Conservation (phyloP, 2,329 filamentous ascomycete genomes). For the Fusarium newnesense region DNA sequence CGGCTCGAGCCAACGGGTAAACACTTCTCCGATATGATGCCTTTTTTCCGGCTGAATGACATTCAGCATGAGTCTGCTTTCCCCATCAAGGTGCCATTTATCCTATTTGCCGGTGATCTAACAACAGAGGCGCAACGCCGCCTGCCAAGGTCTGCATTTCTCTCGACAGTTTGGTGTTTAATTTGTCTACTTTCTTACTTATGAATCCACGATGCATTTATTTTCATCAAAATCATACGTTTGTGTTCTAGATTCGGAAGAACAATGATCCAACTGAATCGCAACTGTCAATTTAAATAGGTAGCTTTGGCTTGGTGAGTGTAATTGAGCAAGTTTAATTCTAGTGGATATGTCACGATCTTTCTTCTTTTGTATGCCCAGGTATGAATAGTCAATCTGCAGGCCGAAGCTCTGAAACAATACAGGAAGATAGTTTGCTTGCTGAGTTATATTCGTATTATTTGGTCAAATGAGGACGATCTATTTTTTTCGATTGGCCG, state of each 20-base stretch:
- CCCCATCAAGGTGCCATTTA: neutral
- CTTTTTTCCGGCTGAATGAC: neutral
- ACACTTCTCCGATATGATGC: neutral
- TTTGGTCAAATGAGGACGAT: neutral
- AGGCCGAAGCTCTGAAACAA: neutral
- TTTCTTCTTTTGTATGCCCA: neutral
- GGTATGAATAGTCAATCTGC: neutral
- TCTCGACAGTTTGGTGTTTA: neutral
- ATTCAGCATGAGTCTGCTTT: neutral
- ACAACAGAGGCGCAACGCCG: neutral
- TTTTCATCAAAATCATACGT: constrained; percentile 19
- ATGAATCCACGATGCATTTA: neutral
- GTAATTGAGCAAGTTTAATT: neutral
- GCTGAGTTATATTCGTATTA: neutral
- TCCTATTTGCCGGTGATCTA: neutral
- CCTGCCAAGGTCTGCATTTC: neutral
- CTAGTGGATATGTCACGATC: neutral
- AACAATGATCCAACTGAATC: neutral
- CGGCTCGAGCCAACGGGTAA: too few relatives aligned
- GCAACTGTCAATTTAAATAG: neutral
- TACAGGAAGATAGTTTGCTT: neutral
- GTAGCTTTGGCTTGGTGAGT: neutral
- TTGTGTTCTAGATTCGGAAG: neutral
- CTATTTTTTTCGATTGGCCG: neutral
- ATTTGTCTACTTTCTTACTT: neutral